phyloP scores from a whole-genome alignment of 163 green algal species.

The Trebouxiophyceae sp. region DNA sequence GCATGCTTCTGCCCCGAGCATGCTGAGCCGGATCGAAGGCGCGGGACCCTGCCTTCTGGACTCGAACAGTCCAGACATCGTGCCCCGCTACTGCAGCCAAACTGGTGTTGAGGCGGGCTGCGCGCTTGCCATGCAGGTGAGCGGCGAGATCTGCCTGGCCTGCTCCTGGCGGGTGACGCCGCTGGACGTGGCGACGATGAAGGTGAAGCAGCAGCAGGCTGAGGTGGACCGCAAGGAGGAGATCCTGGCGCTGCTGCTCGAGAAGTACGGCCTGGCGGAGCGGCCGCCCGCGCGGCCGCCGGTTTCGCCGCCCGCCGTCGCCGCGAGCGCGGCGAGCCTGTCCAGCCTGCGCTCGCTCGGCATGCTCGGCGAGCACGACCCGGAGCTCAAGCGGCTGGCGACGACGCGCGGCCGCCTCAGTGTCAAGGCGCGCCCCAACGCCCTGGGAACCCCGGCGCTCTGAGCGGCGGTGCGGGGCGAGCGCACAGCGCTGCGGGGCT shows the following conservation, averaged over 20 bases:
- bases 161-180: constrained; percentile 43
- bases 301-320: too few species aligned
- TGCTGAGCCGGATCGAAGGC: too few species aligned
- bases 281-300: too few species aligned
- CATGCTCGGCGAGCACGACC: not conserved
- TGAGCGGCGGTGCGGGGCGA: too few species aligned
- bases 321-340: too few species aligned
- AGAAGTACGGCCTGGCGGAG: not conserved
- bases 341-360: constrained; percentile 1
- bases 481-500: too few species aligned
- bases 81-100: too few species aligned
- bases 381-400: constrained; percentile 10
- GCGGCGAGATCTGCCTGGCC: constrained; percentile 31
- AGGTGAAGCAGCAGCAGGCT: constrained; percentile 22
- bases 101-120: too few species aligned
- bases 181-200: constrained; percentile 38
- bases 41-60: too few species aligned
- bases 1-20: too few species aligned
- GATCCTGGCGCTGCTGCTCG: constrained; percentile 28
- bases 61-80: too few species aligned
- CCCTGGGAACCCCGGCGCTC: too few species aligned
- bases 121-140: constrained; percentile 37
- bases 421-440: not conserved
- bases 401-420: constrained; percentile 1
- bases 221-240: constrained; percentile 46